Base-by-base conservation (phyloP, 306 rosid genomes). In the Prinsepia uniflora region DNA sequence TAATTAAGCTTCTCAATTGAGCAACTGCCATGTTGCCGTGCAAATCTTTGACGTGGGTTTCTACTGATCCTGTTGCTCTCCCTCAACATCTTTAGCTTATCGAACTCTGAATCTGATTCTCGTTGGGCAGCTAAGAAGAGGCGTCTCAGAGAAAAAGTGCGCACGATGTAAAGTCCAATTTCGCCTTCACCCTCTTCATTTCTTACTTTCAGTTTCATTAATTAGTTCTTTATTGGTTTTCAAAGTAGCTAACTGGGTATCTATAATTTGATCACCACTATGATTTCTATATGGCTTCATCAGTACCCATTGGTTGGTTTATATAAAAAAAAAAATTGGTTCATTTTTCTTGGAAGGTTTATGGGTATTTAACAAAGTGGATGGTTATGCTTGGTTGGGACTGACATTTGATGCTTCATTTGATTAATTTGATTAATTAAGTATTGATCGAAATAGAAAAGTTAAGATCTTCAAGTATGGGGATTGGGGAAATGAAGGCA, bases 71-170 rank as follows among this genome's bases (percentile, higher is more conserved):
- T 88, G 70, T 40, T 90, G 47, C n/a, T 84, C 30, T 75, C 85
- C 60, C 57, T 76, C 63, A 15, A 80, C 66, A 40, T 79, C 80
- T 73, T 68, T 52, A 39, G 44, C 75, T 71, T 63, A 7, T 81
- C 83, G 71, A 4, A 61, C 18, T 79, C 90, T 12, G 45, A 78
- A 30, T 53, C 80, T 34, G 82, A 75, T 78, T 54, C 78, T 73
- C 84, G 41, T 45, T 84, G 73, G 75, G 78, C 86, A 45, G 74
- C 90, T 62, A 94, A 86, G 88, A 89, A 80, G 78, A 82, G 46
- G 20, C 97, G 92, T 72, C 85, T 94, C 96, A 80, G 86, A 84
- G 90, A 94, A 53, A 89, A 87, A 81, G 98, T 87, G 74, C 98
- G 96, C 63, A 83, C 80, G 59, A 90, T 94, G 97, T 90, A 82